These are phyloP conservation scores for Hypoxylon rickii DNA, from an alignment of 495 filamentous ascomycete species.

Conservation along the genomic window DNA sequence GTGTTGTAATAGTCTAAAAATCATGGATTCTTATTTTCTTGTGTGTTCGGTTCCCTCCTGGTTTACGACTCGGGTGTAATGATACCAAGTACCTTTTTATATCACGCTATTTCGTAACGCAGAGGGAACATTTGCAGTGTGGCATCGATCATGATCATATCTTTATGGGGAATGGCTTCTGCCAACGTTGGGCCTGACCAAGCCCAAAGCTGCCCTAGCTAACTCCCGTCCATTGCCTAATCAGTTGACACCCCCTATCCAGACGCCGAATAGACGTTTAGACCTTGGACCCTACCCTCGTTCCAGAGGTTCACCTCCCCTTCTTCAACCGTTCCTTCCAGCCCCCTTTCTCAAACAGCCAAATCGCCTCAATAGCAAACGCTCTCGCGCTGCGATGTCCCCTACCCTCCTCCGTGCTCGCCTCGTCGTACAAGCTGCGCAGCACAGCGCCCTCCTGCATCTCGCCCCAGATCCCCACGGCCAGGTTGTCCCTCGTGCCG, in stretches of 20 bases:
- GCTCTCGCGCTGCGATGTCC: conserved; percentile 66
- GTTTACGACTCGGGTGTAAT: too few relatives aligned
- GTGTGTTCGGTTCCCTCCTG: too few relatives aligned
- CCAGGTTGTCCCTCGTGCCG: conserved; percentile 54
- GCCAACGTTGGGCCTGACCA: too few relatives aligned
- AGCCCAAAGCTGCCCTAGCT: too few relatives aligned
- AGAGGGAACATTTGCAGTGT: too few relatives aligned
- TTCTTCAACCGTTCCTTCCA: conserved; percentile 51
- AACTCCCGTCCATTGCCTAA: too few relatives aligned
- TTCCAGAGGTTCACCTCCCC: too few relatives aligned
- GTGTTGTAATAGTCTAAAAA: conserved; percentile 36
- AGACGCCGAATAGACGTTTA: background rate
- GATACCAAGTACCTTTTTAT: too few relatives aligned
- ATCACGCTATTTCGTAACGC: too few relatives aligned
- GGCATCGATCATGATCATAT: background rate
- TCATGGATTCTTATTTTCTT: conserved; percentile 30
- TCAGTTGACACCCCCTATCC: too few relatives aligned
- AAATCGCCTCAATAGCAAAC: conserved; percentile 88
- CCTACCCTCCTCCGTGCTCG: conserved; percentile 53
- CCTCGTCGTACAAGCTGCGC: conserved; percentile 68
- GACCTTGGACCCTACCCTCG: too few relatives aligned
- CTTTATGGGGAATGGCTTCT: too few relatives aligned
- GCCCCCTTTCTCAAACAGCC: conserved; percentile 86
- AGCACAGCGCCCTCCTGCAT: conserved; percentile 79
- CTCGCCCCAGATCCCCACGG: conserved; percentile 70